phyloP scores from a whole-genome alignment of 352 stramenopile genomes.

The Phytophthora foliorum region DNA sequence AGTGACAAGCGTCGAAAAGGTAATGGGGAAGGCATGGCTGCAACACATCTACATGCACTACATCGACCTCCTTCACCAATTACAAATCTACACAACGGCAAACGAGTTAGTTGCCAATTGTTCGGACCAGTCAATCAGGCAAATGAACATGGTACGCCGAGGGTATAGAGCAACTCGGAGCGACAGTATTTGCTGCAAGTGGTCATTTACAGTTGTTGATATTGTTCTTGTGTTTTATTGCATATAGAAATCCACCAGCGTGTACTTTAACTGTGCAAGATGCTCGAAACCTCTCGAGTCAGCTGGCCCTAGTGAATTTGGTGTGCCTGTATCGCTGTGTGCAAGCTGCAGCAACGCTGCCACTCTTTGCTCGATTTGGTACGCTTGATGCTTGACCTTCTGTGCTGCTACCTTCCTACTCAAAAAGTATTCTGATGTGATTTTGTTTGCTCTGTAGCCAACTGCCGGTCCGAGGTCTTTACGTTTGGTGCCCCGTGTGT shows the following conservation, averaged over 20 bases:
- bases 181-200: background rate
- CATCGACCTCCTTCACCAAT: conserved; percentile 88
- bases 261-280: conserved; percentile 87
- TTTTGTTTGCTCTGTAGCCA: conserved; percentile 54
- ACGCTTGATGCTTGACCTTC: conserved; percentile 16
- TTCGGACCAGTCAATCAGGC: conserved; percentile 86
- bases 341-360: conserved; percentile 79
- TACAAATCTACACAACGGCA: conserved; percentile 89
- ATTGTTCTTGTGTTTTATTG: conserved; percentile 17
- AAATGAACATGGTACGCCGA: conserved; percentile 89
- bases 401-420: background rate
- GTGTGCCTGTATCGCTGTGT: conserved; percentile 56
- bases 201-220: conserved; percentile 7
- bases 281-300: conserved; percentile 82
- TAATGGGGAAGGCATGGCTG: conserved; percentile 88
- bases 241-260: conserved; percentile 85
- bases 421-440: conserved; percentile 6
- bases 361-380: conserved; percentile 91
- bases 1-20: conserved; percentile 79
- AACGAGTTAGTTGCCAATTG: conserved; percentile 90
- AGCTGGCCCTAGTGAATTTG: conserved; percentile 38
- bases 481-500: conserved; percentile 94
- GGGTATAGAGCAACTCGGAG: background rate
- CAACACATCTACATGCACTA: conserved; percentile 94
- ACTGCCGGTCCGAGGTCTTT: conserved; percentile 88